Percentiles rank a stretch among this genome's conserved stretches.
These are phyloP conservation scores for Coelastrella sp. DNA, from an alignment of 139 green algal genomes.

Conservation along the genomic window DNA sequence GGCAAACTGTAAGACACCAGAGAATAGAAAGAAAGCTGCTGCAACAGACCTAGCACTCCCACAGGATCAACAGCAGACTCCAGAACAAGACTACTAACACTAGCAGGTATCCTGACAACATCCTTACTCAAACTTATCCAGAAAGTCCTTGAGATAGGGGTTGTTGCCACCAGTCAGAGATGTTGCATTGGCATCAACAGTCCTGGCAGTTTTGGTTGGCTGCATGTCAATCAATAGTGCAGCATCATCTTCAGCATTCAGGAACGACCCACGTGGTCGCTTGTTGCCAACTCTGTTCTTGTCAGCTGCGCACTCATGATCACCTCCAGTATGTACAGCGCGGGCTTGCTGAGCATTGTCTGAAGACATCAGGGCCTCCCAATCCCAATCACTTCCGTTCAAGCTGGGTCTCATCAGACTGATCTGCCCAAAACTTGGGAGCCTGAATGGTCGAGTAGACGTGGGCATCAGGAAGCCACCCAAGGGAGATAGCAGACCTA, in stretches of 20 bases:
- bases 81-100: no score
- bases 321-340: neutral
- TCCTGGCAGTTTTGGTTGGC: neutral
- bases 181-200: neutral
- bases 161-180: neutral
- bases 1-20: no score
- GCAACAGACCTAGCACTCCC: no score
- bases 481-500: neutral
- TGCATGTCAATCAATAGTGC: constrained; percentile 37
- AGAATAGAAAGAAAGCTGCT: no score
- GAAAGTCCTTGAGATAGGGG: neutral
- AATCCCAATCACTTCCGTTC: constrained; percentile 6
- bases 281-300: neutral
- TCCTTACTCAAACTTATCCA: constrained; percentile 28
- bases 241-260: constrained; percentile 2
- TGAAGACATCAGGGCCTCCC: neutral
- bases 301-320: neutral
- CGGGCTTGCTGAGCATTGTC: neutral
- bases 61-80: no score
- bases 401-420: constrained; percentile 10
- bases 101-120: no score
- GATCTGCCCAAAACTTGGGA: constrained; percentile 40
- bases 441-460: neutral
- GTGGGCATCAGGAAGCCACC: constrained; percentile 3
- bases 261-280: neutral